Evolutionary conservation across 2,329 filamentous ascomycete species (phyloP).

Genomic region (Colletotrichum truncatum): DNA sequence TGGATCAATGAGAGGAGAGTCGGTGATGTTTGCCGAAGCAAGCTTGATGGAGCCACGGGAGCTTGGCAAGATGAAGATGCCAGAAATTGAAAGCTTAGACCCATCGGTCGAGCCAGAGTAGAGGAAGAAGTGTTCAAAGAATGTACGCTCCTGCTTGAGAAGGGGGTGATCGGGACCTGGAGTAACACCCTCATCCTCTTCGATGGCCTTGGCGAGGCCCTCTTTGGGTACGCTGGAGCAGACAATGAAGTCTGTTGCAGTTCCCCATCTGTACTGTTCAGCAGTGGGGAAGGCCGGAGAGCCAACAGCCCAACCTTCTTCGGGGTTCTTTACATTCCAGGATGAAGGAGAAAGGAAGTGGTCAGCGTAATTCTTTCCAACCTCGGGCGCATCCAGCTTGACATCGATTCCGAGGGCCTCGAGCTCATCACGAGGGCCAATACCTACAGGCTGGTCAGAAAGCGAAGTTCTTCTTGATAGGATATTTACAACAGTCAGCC

Average conservation of each 20-base stretch:
- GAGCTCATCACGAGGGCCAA: conserved; percentile 53
- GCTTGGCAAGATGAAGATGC: conserved; percentile 35
- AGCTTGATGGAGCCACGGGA: conserved; percentile 39
- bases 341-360: conserved; percentile 38
- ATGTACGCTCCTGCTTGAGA: conserved; percentile 36
- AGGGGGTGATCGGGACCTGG: conserved; percentile 44
- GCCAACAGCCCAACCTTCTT: conserved; percentile 31
- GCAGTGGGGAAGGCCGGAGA: conserved; percentile 36
- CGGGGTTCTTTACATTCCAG: conserved; percentile 45
- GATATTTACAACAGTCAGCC: background rate
- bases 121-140: conserved; percentile 43
- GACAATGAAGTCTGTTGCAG: conserved; percentile 47
- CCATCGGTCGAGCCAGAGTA: conserved; percentile 39
- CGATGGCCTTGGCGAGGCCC: conserved; percentile 41
- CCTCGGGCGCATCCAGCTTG: conserved; percentile 53
- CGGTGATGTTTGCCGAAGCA: conserved; percentile 27
- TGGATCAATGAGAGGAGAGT: conserved; percentile 37
- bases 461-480: no score
- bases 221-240: conserved; percentile 36
- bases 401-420: conserved; percentile 50
- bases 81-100: conserved; percentile 23
- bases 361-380: conserved; percentile 61
- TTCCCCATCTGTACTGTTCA: conserved; percentile 38
- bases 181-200: conserved; percentile 42
- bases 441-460: no score